Evolutionary conservation across 2,329 filamentous ascomycete species (phyloP), one percentile per base, ranked within the genome.

Genomic region (Dactylellina parvicollis): DNA sequence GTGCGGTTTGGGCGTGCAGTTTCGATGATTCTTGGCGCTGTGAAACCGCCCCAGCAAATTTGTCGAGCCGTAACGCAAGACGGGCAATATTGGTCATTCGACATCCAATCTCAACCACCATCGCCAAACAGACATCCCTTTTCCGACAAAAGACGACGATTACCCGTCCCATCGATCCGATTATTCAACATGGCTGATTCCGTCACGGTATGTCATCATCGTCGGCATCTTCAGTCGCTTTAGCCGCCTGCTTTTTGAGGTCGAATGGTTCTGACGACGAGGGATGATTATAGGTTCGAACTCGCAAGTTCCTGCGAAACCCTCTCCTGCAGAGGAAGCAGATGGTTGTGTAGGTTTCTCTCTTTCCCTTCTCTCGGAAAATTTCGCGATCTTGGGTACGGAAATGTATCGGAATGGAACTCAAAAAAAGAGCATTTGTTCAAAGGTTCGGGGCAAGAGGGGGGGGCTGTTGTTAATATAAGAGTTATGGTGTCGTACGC

Each of bases 291-390:
- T 54, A 72, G 67, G 52, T 72, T 50, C 67, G 95, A 87, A 99
- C 95, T 85, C 94, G 95, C 91, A 98, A 98, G 88, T 99, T 99
- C 91, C 96, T 98, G 86, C 92, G 93, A 87, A 99, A 99, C 90
- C 92, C 95, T 84, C 92, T 99, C 82, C 90, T 99, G 83, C 92
- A 90, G 84, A 91, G 94, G 84, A 96, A 96, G 89, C 94, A 98
- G 90, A 96, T 98, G 92, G 94, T 97, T 86, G 91, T 97, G 94
- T 97, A 92, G 89, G 91, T 90, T 79, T 79, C 77, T 65, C 40
- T 54, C 34, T 34, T 59, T 49, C 52, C 54, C 56, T 55, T 69
- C 72, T 12, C 26, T 56, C 54, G 69, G 20, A 44, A 64, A 54
- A 56, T 60, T 52, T 57, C 60, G 24, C n/a, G 74, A 60, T n/a